These are phyloP conservation scores for Ophidiomyces ophidiicola DNA, from an alignment of 2,329 filamentous ascomycete species.

Conservation along the genomic window DNA sequence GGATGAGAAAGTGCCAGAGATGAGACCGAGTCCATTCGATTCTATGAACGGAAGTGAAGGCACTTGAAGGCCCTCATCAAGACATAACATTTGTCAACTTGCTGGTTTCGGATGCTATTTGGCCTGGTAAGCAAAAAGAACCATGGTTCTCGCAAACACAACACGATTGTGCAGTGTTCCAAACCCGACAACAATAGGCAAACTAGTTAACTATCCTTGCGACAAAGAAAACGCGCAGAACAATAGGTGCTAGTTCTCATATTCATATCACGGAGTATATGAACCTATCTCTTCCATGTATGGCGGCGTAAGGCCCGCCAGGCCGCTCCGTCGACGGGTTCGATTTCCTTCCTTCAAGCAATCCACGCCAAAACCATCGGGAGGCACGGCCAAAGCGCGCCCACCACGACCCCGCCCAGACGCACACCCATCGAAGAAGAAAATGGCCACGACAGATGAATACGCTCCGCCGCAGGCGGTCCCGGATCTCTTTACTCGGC, in stretches of 20 bases:
- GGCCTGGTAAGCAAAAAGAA: too few relatives aligned
- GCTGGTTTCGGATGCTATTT: too few relatives aligned
- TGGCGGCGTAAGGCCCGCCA: conserved; percentile 21
- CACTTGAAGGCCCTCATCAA: too few relatives aligned
- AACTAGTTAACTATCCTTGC: neutral
- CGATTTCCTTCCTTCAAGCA: conserved; percentile 26
- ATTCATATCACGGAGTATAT: neutral
- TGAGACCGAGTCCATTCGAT: too few relatives aligned
- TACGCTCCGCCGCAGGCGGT: conserved; percentile 20
- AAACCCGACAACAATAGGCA: neutral
- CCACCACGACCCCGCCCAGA: neutral
- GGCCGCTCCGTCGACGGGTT: conserved; percentile 29
- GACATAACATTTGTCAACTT: too few relatives aligned
- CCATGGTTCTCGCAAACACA: too few relatives aligned
- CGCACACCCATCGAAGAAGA: neutral
- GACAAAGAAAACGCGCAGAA: neutral
- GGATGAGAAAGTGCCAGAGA: too few relatives aligned
- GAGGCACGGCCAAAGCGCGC: neutral
- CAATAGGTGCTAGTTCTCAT: conserved; percentile 3
- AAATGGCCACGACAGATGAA: conserved; percentile 7
- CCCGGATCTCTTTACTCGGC: conserved; percentile 31
- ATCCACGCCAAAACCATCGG: conserved; percentile 14
- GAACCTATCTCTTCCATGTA: conserved; percentile 24
- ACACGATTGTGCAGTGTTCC: too few relatives aligned
- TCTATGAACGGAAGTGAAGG: too few relatives aligned